These are phyloP conservation scores for Kodamaea kaohsiungensis DNA, from an alignment of 805 yeast genomes.

Conservation along the genomic window DNA sequence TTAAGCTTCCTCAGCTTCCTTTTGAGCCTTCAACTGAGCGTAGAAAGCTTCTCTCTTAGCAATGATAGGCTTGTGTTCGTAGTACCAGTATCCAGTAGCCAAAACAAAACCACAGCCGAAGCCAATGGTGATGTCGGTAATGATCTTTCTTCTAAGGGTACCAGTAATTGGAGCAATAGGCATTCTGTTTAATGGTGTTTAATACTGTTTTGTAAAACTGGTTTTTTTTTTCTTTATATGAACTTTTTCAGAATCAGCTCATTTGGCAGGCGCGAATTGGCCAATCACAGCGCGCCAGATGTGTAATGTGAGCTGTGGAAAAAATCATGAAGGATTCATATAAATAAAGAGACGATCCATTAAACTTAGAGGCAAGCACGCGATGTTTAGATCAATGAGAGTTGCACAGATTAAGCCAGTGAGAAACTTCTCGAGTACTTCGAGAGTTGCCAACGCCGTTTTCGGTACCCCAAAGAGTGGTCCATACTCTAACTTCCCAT, in stretches of 20 bases:
- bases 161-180: conserved; percentile 88
- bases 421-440: conserved; percentile 50
- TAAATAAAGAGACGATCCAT: neutral
- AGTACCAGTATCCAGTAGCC: conserved; percentile 80
- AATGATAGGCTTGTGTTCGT: conserved; percentile 75
- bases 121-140: conserved; percentile 76
- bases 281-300: conserved; percentile 7
- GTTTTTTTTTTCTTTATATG: conserved; percentile 4
- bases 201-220: neutral
- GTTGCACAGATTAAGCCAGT: conserved; percentile 7
- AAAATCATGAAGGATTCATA: conserved; percentile 1
- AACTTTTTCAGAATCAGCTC: conserved; percentile 7
- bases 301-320: neutral
- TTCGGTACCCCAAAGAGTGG: conserved; percentile 54
- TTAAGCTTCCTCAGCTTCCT: conserved; percentile 55
- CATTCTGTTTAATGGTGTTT: conserved; percentile 37
- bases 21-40: conserved; percentile 72
- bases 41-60: conserved; percentile 83
- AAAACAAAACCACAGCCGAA: conserved; percentile 56
- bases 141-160: conserved; percentile 74
- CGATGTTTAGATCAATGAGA: conserved; percentile 10
- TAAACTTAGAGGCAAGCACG: neutral
- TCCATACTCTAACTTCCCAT: conserved; percentile 89
- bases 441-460: conserved; percentile 32
- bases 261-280: neutral